Base-by-base conservation (phyloP, 768 basidiomycete species). In the Mycena floridula region DNA sequence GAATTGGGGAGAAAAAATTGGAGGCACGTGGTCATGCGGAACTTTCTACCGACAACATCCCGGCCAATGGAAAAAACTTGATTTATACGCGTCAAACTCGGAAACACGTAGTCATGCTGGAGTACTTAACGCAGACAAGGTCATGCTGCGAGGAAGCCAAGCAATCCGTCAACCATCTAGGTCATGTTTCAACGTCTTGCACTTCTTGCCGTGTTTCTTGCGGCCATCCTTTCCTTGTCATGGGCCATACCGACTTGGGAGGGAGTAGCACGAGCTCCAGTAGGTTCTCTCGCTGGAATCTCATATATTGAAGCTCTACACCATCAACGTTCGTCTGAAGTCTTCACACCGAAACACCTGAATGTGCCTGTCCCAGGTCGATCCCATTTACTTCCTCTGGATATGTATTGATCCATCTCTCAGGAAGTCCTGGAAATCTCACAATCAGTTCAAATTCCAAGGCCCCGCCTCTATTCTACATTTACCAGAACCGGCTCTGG, bases 391-490 rank as follows among this genome's bases (percentile, higher is more conserved):
- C 12, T 32, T 12, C 30, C 27, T 22, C 16, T 30, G 18, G 38
- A 37, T 16, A 40, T 25, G 20, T 18, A n/a, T n/a, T 6, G 23
- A 26, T 27, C 26, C 27, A 42, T 35, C 28, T 40, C 15, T 32
- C 56, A 81, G 78, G 72, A 20, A 48, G 57, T 26, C 62, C 69
- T 7, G 75, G 76, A 28, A 75, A 79, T 47, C 59, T 76, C 23
- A 77, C 76, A 5, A 53, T 76, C 12, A 47, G 59, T 37, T 56
- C 63, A 8, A 49, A 52, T 43, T 50, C 58, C 43, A 50, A 54
- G 25, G 46, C 46, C 5, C 73, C 75, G 12, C 66, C 75, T 7
- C 54, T 76, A 15, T 82, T 81, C 60, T 79, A 77, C 60, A 65
- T 82, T 49, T 63, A 70, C 52, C 66, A 68, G 46, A 60, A 69